Evolutionary conservation across 805 yeast species (phyloP), one percentile per base, ranked within the genome.

Genomic region (Blastobotrys peoriensis): DNA sequence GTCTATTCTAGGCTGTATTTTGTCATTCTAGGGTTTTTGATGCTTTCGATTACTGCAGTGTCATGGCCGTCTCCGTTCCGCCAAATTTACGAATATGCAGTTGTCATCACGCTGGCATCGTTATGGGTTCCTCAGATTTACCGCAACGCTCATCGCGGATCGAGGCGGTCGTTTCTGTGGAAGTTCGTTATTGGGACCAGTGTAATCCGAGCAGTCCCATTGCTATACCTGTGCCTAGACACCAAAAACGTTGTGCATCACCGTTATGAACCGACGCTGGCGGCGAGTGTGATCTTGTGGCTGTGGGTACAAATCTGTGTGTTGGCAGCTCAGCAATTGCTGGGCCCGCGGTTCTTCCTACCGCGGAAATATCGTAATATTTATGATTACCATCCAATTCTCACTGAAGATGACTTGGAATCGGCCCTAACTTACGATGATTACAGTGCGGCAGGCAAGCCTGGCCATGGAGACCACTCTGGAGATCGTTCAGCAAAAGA

Each of bases 71-170:
- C 68, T 17, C 65, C 60, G 16, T 65, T 75, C 33, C 65, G 95
- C 44, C 62, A 61, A 21, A 53, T 68, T 1, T 76, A 81, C 55
- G 96, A 87, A 58, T 78, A 74, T 45, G 41, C 73, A 3, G 64
- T 75, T 1, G 60, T 82, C 6, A 48, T 79, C 1, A 40, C 71
- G 1, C 54, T 82, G 22, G 83, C 79, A 60, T 83, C 95, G 1
- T 81, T 76, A 53, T 88, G 96, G 96, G 53, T 85, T 13, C 96
- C 97, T 1, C 98, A 89, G 62, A 81, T 86, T 36, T 80, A 79
- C 54, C 71, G 96, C 59, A 86, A 87, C 59, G 76, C 81, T 2
- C 60, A 80, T 22, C 73, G 86, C 42, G 91, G 89, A 17, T 71
- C 79, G 44, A 71, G 86, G 45, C 70, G 76, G 44, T 78, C 84